Base-by-base conservation (phyloP, 169 alveolate genomes). In the Plasmodium falciparum region DNA sequence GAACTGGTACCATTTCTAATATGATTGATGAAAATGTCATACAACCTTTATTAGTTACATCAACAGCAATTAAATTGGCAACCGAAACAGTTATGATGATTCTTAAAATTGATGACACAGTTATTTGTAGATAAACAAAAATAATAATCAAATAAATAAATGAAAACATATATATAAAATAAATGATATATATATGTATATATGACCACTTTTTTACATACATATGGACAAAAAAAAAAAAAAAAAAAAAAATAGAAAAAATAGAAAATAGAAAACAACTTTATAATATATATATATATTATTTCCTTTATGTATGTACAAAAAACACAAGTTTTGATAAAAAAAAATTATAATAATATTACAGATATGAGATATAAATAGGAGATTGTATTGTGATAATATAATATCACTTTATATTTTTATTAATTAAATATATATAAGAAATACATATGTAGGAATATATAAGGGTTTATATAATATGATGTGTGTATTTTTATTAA, bases 61-160 rank as follows among this genome's bases (percentile, higher is more conserved):
- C 95, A 71, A 96, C 99, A 59, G 99, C 99, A 7, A 96, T 99
- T 59, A 97, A 97, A 71, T 95, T 98, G 58, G 99, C 99, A 8
- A 98, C 99, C 26, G 99, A 99, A 93, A 98, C 99, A 49, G 99
- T 99, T 17, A 96, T 99, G 97, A 98, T 99, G 99, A 98, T 99
- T 58, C 95, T 99, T 59, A 98, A 98, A 93, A 98, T 99, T 76
- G 99, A 99, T 95, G 99, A 99, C 91, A 97, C 98, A 61, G 99
- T 99, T n/a, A 83, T 91, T 26, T 93, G 93, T 43, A 73, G 89
- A 39, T 86, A 62, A 74, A 12, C 13, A 56, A 17, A 2, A 56
- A 56, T 15, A 56, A 12, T 17, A 56, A 8, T 56, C 6, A 56
- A 12, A 22, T 17, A 56, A 22, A 17, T 11, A 12, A 56, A 56